Evolutionary conservation across 345 rosid species (phyloP).

Genomic region (Laguncularia racemosa): DNA sequence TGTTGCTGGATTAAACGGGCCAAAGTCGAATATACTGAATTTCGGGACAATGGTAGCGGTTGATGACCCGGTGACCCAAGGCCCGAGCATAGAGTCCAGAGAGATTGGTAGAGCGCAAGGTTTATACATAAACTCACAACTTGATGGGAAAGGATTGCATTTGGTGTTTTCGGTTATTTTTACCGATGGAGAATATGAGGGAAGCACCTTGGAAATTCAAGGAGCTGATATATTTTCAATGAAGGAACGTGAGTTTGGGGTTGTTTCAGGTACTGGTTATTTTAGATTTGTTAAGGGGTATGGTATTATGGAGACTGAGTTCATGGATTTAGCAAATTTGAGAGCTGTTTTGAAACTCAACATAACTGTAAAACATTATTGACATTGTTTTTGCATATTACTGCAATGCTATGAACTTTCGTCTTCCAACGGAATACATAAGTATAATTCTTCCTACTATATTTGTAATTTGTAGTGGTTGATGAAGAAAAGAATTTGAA

Average conservation of each 20-base stretch:
- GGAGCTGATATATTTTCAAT: slow-evolving; percentile 30
- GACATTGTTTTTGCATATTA: not conserved
- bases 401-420: too few species aligned
- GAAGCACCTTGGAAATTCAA: slow-evolving; percentile 37
- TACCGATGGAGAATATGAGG: slow-evolving; percentile 27
- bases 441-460: too few species aligned
- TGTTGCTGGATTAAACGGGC: slow-evolving; percentile 21
- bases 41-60: slow-evolving; percentile 33
- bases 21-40: slow-evolving; percentile 20
- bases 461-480: too few species aligned
- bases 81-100: slow-evolving; percentile 29
- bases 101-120: slow-evolving; percentile 42
- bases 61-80: slow-evolving; percentile 36
- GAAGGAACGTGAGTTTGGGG: slow-evolving; percentile 34
- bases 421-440: too few species aligned
- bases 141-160: slow-evolving; percentile 34
- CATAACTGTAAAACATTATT: too few species aligned
- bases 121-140: slow-evolving; percentile 31
- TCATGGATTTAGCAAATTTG: slow-evolving; percentile 18
- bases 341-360: too few species aligned
- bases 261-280: slow-evolving; percentile 34
- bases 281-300: slow-evolving; percentile 37
- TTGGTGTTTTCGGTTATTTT: slow-evolving; percentile 32
- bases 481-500: too few species aligned
- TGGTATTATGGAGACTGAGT: slow-evolving; percentile 31